phyloP scores from a whole-genome alignment of 495 filamentous ascomycete species.

The Hypomontagnella submonticulosa region DNA sequence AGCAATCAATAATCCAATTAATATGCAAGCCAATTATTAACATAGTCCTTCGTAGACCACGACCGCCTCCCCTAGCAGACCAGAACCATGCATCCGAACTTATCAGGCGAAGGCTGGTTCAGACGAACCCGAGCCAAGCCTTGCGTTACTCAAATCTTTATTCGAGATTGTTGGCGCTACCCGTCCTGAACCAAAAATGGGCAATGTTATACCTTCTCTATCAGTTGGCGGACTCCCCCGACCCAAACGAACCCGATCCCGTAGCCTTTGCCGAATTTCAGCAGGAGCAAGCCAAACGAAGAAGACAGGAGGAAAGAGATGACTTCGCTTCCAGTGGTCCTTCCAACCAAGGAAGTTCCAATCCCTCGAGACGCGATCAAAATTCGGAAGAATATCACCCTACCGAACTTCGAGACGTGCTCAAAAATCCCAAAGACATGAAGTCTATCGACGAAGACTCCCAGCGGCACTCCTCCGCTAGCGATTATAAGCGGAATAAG shows the following conservation, averaged over 20 bases:
- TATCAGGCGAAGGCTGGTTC: slow-evolving; percentile 87
- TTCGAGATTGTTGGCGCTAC: slow-evolving; percentile 84
- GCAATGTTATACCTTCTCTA: slow-evolving; percentile 91
- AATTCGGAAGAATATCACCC: slow-evolving; percentile 40
- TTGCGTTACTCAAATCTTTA: slow-evolving; percentile 88
- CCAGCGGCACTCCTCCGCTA: slow-evolving; percentile 35
- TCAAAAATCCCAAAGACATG: slow-evolving; percentile 46
- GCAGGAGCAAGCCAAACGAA: slow-evolving; percentile 43
- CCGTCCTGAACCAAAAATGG: slow-evolving; percentile 95
- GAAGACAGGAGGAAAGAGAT: slow-evolving; percentile 40
- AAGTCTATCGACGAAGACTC: slow-evolving; percentile 42
- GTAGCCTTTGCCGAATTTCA: slow-evolving; percentile 49
- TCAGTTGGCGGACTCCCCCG: slow-evolving; percentile 75
- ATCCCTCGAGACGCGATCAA: slow-evolving; percentile 18
- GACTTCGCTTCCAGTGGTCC: slow-evolving; percentile 40
- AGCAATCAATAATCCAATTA: not conserved
- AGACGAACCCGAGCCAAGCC: slow-evolving; percentile 83
- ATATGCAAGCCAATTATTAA: slow-evolving; percentile 25
- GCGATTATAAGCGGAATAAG: slow-evolving; percentile 39
- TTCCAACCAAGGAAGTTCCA: slow-evolving; percentile 39
- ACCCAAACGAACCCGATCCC: slow-evolving; percentile 55
- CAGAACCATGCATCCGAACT: slow-evolving; percentile 91
- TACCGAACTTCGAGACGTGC: slow-evolving; percentile 47
- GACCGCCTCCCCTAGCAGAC: slow-evolving; percentile 60
- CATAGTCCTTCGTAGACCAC: slow-evolving; percentile 35